Conservation (phyloP, 257 asterid genomes). For the Osmanthus fragrans region DNA sequence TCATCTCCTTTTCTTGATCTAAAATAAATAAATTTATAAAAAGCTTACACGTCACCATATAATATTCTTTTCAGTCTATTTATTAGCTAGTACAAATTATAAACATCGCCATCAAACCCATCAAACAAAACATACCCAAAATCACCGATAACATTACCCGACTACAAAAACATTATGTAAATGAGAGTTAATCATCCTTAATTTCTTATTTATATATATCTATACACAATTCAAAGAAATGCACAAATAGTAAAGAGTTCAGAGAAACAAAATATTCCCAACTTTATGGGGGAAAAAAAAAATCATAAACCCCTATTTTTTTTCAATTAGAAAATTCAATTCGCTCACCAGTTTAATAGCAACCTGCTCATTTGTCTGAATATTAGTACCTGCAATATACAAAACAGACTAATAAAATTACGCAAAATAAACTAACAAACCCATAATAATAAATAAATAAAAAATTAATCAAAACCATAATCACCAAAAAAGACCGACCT, state of each 20-base stretch:
- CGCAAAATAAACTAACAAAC: background rate
- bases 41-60: background rate
- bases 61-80: background rate
- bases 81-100: background rate
- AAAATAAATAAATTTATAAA: background rate
- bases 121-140: background rate
- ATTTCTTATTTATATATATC: background rate
- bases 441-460: background rate
- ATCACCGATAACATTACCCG: background rate
- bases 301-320: background rate
- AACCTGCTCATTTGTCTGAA: slow-evolving; percentile 74
- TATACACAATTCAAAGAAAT: background rate
- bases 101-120: background rate
- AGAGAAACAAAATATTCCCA: background rate
- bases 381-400: slow-evolving; percentile 50
- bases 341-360: slow-evolving; percentile 61
- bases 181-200: background rate
- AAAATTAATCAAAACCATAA: slow-evolving; percentile 13
- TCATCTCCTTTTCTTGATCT: background rate
- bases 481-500: slow-evolving; percentile 27
- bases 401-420: background rate
- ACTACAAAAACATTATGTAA: background rate
- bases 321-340: background rate
- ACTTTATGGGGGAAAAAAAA: background rate
- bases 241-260: background rate